These are phyloP conservation scores for Colletotrichum sublineola DNA, from an alignment of 2,329 filamentous ascomycete species.

Conservation along the genomic window DNA sequence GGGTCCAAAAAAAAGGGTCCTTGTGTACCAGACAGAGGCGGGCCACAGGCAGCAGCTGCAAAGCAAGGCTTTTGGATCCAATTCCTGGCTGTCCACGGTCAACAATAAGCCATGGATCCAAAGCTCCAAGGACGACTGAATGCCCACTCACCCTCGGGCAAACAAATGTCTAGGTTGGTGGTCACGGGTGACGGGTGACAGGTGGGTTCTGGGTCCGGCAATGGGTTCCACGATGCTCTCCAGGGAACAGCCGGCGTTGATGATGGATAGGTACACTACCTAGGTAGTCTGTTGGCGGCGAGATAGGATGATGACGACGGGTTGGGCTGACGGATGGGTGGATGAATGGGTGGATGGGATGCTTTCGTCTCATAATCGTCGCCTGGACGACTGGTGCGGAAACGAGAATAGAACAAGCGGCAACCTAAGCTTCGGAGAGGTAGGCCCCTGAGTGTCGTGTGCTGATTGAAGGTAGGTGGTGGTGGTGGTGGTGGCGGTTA, in stretches of 20 bases:
- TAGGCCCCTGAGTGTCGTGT: background rate
- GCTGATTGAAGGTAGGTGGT: background rate
- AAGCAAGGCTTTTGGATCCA: slow-evolving; percentile 4
- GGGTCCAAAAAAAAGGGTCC: slow-evolving; percentile 28
- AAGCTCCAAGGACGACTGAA: background rate
- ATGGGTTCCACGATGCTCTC: background rate
- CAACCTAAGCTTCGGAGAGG: background rate
- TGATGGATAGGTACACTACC: background rate
- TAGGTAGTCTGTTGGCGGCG: background rate
- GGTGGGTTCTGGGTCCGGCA: background rate
- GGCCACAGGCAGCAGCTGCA: background rate
- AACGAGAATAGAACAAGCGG: background rate
- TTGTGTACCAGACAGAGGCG: background rate
- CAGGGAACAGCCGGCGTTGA: background rate
- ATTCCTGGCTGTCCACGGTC: background rate
- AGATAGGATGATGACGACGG: slow-evolving; percentile 31
- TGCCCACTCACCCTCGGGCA: background rate
- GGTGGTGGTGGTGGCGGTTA: background rate
- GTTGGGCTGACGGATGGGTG: slow-evolving; percentile 11
- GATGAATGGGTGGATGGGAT: background rate
- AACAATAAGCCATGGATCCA: background rate
- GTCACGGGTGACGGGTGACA: background rate
- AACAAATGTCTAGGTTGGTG: background rate
- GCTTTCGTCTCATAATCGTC: slow-evolving; percentile 31
- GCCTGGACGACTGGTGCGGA: slow-evolving; percentile 10